phyloP scores from a whole-genome alignment of 345 rosid genomes.

The Dipteronia sinensis region DNA sequence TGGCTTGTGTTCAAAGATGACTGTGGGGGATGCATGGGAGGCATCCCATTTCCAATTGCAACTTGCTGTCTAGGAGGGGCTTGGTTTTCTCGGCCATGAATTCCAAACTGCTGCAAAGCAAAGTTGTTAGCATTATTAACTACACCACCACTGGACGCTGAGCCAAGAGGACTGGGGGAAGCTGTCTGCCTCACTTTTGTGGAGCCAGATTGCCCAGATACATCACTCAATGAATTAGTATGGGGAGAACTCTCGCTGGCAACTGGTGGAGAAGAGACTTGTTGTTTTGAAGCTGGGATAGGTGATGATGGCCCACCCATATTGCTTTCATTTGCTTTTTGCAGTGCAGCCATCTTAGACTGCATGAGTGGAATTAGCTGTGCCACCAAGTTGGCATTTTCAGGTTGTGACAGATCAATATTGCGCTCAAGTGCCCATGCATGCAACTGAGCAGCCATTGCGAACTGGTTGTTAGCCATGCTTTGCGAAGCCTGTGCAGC shows the following conservation, averaged over 20 bases:
- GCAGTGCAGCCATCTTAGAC: constrained; percentile 80
- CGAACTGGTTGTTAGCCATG: constrained; percentile 64
- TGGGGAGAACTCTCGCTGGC: constrained; percentile 72
- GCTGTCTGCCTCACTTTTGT: constrained; percentile 59
- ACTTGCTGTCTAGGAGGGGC: constrained; percentile 53
- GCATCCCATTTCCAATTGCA: constrained; percentile 65
- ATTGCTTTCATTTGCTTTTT: constrained; percentile 68
- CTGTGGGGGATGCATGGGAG: constrained; percentile 69
- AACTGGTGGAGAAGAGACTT: constrained; percentile 64
- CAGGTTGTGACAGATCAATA: constrained; percentile 90
- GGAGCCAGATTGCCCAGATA: constrained; percentile 77
- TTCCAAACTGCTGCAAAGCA: constrained; percentile 58
- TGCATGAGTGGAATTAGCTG: constrained; percentile 82
- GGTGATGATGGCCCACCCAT: constrained; percentile 51
- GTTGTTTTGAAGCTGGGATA: constrained; percentile 65
- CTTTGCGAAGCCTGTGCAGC: constrained; percentile 63
- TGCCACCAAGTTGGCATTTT: constrained; percentile 80
- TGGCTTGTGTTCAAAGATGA: constrained; percentile 54
- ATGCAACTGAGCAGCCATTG: constrained; percentile 81
- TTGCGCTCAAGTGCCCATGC: constrained; percentile 88
- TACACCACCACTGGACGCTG: constrained; percentile 53
- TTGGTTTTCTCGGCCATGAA: constrained; percentile 71
- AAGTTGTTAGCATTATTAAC: constrained; percentile 44
- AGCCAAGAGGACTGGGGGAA: constrained; percentile 54
- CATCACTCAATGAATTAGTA: constrained; percentile 78